A percentile compares a stretch with the other conserved stretches of the same genome.
Conservation (phyloP, 1,284 basidiomycete genomes). For the Leccinum fallax region DNA sequence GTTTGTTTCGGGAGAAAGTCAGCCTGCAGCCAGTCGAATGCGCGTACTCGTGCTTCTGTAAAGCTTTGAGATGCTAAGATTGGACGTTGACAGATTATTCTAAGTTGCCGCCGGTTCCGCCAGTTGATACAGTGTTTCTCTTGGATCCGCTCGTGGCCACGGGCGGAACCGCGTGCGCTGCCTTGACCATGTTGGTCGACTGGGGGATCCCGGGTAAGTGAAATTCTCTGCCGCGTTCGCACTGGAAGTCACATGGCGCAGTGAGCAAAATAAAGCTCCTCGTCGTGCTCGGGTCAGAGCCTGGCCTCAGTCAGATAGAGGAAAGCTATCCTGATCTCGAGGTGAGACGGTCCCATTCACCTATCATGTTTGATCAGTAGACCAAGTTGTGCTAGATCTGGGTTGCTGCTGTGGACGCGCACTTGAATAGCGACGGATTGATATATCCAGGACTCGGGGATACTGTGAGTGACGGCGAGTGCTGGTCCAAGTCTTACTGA, state of each 20-base stretch:
- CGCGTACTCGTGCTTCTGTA: conserved; percentile 37
- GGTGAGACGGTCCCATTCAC: conserved; percentile 42
- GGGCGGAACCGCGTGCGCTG: conserved; percentile 90
- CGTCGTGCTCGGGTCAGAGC: conserved; percentile 77
- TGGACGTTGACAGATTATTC: conserved; percentile 71
- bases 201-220: conserved; percentile 78
- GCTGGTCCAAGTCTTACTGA: neutral
- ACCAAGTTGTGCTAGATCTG: conserved; percentile 60
- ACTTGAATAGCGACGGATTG: conserved; percentile 72
- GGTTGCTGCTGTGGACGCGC: conserved; percentile 79
- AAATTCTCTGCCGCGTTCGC: neutral
- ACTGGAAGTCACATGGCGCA: conserved; percentile 30
- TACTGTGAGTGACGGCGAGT: conserved; percentile 55
- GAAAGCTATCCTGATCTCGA: conserved; percentile 78
- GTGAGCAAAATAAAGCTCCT: conserved; percentile 82
- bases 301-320: conserved; percentile 73
- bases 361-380: neutral
- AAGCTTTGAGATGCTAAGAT: conserved; percentile 3
- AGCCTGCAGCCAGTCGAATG: conserved; percentile 93
- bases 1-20: conserved; percentile 88
- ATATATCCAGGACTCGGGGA: conserved; percentile 90
- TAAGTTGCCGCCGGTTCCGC: conserved; percentile 79
- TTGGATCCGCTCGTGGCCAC: conserved; percentile 94
- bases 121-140: conserved; percentile 82
- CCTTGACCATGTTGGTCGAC: conserved; percentile 80